A percentile compares a stretch with the other conserved stretches of the same genome.
phyloP scores from a whole-genome alignment of 2,329 filamentous ascomycete species.

The Ilyonectria robusta region DNA sequence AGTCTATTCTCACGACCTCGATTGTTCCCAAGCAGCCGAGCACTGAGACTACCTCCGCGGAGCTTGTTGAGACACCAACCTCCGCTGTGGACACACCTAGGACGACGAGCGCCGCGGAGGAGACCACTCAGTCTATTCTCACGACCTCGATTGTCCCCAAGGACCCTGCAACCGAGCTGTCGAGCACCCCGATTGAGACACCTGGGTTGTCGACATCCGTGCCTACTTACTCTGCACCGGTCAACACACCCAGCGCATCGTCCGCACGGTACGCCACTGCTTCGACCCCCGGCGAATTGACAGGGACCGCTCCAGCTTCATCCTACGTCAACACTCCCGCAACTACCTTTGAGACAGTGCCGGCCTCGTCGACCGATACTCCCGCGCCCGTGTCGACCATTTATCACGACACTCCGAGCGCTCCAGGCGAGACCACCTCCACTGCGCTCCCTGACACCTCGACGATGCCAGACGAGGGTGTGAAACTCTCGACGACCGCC shows the following conservation, averaged over 20 bases:
- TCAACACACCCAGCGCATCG: neutral
- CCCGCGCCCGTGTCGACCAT: neutral
- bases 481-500: slow-evolving; percentile 22
- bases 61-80: neutral
- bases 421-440: slow-evolving; percentile 22
- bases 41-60: neutral
- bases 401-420: slow-evolving; percentile 7
- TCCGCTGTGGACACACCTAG: neutral
- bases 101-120: neutral
- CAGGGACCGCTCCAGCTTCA: slow-evolving; percentile 12
- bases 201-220: slow-evolving; percentile 4
- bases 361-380: slow-evolving; percentile 20
- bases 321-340: slow-evolving; percentile 19
- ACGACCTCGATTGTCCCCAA: slow-evolving; percentile 36
- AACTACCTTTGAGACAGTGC: slow-evolving; percentile 6
- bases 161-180: neutral
- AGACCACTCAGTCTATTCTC: slow-evolving; percentile 22
- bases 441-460: slow-evolving; percentile 20
- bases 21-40: slow-evolving; percentile 21
- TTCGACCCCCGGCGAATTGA: neutral
- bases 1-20: slow-evolving; percentile 36
- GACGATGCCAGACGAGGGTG: slow-evolving; percentile 20
- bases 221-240: neutral
- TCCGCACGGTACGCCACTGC: neutral
- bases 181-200: slow-evolving; percentile 2